These are phyloP conservation scores for Clavispora vitiphila DNA, from an alignment of 805 yeast species.

Conservation along the genomic window DNA sequence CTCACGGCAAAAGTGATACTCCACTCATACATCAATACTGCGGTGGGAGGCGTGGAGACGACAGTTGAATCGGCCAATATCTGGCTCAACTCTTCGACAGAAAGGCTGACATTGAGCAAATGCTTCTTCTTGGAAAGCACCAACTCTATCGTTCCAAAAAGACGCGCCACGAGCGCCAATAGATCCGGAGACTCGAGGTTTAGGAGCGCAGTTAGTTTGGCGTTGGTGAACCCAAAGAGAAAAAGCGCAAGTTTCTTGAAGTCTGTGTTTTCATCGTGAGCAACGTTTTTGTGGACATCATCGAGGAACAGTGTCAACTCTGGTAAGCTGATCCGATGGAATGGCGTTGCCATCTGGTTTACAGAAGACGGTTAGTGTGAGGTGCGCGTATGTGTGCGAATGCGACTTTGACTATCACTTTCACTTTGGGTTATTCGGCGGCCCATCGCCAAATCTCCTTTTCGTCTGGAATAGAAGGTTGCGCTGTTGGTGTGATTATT, in stretches of 20 bases:
- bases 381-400: not conserved
- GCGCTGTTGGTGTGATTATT: too few species aligned
- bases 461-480: too few species aligned
- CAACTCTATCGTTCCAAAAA: slow-evolving; percentile 28
- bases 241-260: slow-evolving; percentile 31
- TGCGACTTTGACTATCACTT: too few species aligned
- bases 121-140: slow-evolving; percentile 29
- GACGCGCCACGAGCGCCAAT: slow-evolving; percentile 14
- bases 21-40: slow-evolving; percentile 26
- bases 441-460: too few species aligned
- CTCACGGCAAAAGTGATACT: slow-evolving; percentile 21
- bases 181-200: slow-evolving; percentile 3
- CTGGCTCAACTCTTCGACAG: slow-evolving; percentile 10
- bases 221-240: slow-evolving; percentile 29
- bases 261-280: slow-evolving; percentile 27
- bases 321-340: slow-evolving; percentile 18
- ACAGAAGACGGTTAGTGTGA: not conserved
- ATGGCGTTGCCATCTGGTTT: slow-evolving; percentile 5
- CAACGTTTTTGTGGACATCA: slow-evolving; percentile 30
- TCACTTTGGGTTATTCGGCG: too few species aligned
- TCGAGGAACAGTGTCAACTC: slow-evolving; percentile 30
- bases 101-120: slow-evolving; percentile 19
- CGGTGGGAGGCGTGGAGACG: slow-evolving; percentile 3
- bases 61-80: slow-evolving; percentile 1
- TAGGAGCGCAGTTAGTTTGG: slow-evolving; percentile 13